Base-by-base conservation (phyloP, 306 rosid species). In the Arachis stenosperma region DNA sequence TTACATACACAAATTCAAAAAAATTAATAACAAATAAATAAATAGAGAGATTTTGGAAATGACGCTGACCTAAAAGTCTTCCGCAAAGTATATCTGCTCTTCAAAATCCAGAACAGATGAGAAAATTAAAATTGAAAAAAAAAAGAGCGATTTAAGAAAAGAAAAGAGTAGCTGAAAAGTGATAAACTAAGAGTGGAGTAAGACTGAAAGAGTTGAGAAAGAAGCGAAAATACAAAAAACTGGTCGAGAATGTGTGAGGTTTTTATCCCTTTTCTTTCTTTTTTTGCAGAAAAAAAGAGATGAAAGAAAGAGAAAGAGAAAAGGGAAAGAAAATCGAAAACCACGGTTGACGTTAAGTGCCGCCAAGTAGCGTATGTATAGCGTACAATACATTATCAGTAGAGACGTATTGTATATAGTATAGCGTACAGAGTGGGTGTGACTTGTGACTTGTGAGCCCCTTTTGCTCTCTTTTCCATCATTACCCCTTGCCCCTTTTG, bases 261-360 rank as follows among this genome's bases (percentile, higher is more conserved):
- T 78, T 77, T 15, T 53, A 44, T 61, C 47, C 27, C 63, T 51
- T 3, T 54, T 40, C 7, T 33, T 33, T 33, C 3, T 33, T 33
- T 33, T 33, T 2, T 33, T 27, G 52, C 50, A 6, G 51, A 36
- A 68, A 67, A 42, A 73, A 42, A 47, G 46, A 55, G 74, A 36
- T 73, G 36, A 63, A 69, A 1, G 67, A 22, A 65, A 55, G 55
- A 46, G 40, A 73, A 15, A 30, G 52, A 27, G 29, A 42, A 8
- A 61, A 48, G 7, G 14, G 42, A 71, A 73, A 62, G 67, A 70
- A 68, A 70, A 73, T 75, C 86, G 79, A 77, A 84, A 81, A 73
- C 75, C 61, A 78, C 68, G 8, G 73, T 88, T 78, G 89, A 85
- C 86, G 80, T 74, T 70, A 80, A 69, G 76, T 82, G 70, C 86